phyloP scores from a whole-genome alignment of 2,329 filamentous ascomycete genomes.

The Tolypocladium endophyticum region DNA sequence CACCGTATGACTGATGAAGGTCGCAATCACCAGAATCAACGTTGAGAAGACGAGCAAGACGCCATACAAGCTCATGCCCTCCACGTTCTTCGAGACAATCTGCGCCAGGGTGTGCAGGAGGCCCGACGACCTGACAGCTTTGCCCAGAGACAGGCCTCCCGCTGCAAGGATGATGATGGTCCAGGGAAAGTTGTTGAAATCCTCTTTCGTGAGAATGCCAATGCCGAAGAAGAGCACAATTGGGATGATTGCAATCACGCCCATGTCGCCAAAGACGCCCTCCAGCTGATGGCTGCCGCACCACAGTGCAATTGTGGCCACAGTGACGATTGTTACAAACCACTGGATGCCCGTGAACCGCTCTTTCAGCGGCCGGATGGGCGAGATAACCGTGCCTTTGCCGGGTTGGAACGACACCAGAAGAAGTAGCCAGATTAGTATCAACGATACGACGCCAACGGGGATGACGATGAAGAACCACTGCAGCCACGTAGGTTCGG shows the following conservation, averaged over 20 bases:
- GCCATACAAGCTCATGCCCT: slow-evolving; percentile 72
- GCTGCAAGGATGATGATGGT: slow-evolving; percentile 98
- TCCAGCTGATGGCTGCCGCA: slow-evolving; percentile 87
- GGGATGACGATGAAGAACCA: slow-evolving; percentile 97
- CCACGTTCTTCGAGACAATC: slow-evolving; percentile 62
- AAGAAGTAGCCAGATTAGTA: slow-evolving; percentile 82
- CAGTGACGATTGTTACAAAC: slow-evolving; percentile 78
- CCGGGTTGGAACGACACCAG: slow-evolving; percentile 78
- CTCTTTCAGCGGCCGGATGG: slow-evolving; percentile 84
- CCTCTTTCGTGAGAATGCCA: slow-evolving; percentile 92
- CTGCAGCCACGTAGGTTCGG: slow-evolving; percentile 80
- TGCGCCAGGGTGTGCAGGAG: slow-evolving; percentile 80
- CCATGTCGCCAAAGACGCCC: slow-evolving; percentile 89
- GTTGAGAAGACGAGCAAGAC: slow-evolving; percentile 77
- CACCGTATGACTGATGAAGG: slow-evolving; percentile 96
- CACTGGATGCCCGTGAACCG: slow-evolving; percentile 80
- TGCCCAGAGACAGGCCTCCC: slow-evolving; percentile 83
- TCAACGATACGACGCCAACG: slow-evolving; percentile 78
- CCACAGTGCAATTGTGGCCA: slow-evolving; percentile 83
- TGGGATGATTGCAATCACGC: slow-evolving; percentile 92
- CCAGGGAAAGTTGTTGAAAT: slow-evolving; percentile 99
- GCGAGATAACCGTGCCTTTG: slow-evolving; percentile 77
- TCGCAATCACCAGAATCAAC: slow-evolving; percentile 84
- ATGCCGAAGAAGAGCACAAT: slow-evolving; percentile 94
- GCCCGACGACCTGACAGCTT: slow-evolving; percentile 87